A percentile compares a stretch with the other conserved stretches of the same genome.
Evolutionary conservation across 2,329 filamentous ascomycete genomes (phyloP).

Genomic region (Pestalotiopsis sp.): DNA sequence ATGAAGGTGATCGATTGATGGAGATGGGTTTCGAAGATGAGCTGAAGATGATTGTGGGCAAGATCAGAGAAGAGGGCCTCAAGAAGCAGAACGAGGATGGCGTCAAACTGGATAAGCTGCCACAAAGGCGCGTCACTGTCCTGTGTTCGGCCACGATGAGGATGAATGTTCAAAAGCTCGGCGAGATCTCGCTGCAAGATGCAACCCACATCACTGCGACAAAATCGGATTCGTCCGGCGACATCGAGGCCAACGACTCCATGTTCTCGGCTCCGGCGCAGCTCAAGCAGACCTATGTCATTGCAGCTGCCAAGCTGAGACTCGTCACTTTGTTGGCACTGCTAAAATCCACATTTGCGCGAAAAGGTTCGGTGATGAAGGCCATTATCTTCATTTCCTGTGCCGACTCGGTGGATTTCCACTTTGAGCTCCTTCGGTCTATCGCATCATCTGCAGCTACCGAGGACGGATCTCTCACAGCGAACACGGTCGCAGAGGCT

Average conservation of each 20-base stretch:
- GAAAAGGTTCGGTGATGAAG: constrained; percentile 93
- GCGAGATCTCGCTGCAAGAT: constrained; percentile 93
- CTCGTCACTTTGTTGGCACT: constrained; percentile 85
- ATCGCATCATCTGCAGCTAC: constrained; percentile 23
- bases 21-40: constrained; percentile 97
- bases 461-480: constrained; percentile 38
- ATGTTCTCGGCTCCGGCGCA: constrained; percentile 85
- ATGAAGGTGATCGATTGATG: constrained; percentile 98
- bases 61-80: constrained; percentile 68
- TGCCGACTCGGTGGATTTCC: constrained; percentile 95
- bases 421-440: constrained; percentile 78
- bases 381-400: constrained; percentile 96
- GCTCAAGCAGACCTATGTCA: constrained; percentile 86
- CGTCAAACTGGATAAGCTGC: constrained; percentile 64
- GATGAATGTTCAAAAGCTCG: constrained; percentile 91
- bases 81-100: constrained; percentile 62
- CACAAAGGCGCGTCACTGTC: constrained; percentile 79
- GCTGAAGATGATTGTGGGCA: constrained; percentile 81
- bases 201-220: constrained; percentile 81
- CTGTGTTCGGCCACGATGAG: constrained; percentile 98
- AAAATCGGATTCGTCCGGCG: constrained; percentile 51
- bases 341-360: constrained; percentile 83
- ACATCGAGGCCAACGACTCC: constrained; percentile 51
- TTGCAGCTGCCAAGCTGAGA: constrained; percentile 87
- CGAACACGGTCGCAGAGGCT: constrained; percentile 68